Percentiles rank a stretch among this genome's conserved stretches.
Evolutionary conservation across 2,329 filamentous ascomycete species (phyloP).

Genomic region (Diaporthe citriasiana): DNA sequence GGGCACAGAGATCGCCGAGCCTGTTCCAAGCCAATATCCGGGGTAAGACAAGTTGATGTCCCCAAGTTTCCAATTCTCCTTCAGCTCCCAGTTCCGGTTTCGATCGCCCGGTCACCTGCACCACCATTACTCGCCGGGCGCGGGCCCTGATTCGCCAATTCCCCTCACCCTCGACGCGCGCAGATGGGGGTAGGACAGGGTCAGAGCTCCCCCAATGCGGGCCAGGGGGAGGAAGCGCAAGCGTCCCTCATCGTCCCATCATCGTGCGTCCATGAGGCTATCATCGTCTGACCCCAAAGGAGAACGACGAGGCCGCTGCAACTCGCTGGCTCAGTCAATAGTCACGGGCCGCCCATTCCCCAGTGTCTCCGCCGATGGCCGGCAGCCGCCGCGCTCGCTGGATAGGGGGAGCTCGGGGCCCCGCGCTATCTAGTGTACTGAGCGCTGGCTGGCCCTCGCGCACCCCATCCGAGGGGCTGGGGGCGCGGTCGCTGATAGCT

Average conservation of each 20-base stretch:
- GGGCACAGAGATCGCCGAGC: slow-evolving; percentile 41
- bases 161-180: neutral
- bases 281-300: slow-evolving; percentile 31
- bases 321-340: slow-evolving; percentile 48
- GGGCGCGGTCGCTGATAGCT: slow-evolving; percentile 48
- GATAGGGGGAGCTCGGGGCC: slow-evolving; percentile 47
- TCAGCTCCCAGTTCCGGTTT: slow-evolving; percentile 25
- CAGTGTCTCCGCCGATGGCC: slow-evolving; percentile 48
- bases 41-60: slow-evolving; percentile 41
- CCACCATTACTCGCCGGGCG: slow-evolving; percentile 23
- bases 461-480: slow-evolving; percentile 50
- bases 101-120: slow-evolving; percentile 32
- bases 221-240: neutral
- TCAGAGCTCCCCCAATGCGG: slow-evolving; percentile 19
- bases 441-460: slow-evolving; percentile 50
- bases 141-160: slow-evolving; percentile 17
- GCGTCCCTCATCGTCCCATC: slow-evolving; percentile 15
- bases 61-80: slow-evolving; percentile 4
- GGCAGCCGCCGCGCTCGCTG: slow-evolving; percentile 53
- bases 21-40: slow-evolving; percentile 41
- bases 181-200: slow-evolving; percentile 9
- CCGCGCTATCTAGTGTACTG: slow-evolving; percentile 51
- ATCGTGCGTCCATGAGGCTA: slow-evolving; percentile 18
- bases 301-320: neutral
- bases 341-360: slow-evolving; percentile 57